A percentile compares a stretch with the other conserved stretches of the same genome.
Evolutionary conservation across 345 rosid species (phyloP).

Genomic region (Salix exigua): DNA sequence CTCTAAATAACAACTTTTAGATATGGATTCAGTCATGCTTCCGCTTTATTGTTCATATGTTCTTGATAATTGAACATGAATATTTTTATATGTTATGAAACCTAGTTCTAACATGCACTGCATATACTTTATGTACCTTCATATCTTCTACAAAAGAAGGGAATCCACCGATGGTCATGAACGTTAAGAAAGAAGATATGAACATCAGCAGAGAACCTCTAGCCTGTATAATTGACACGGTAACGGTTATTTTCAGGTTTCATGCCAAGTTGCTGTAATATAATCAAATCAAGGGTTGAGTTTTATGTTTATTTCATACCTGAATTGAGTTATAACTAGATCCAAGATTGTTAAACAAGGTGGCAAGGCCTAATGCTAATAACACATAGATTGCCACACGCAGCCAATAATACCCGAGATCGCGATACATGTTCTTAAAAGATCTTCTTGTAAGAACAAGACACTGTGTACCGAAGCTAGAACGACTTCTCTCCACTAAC

Average conservation of each 20-base stretch:
- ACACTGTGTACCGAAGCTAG: slow-evolving; percentile 40
- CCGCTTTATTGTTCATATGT: too few relatives aligned
- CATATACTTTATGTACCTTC: slow-evolving; percentile 31
- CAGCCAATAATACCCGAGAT: slow-evolving; percentile 66
- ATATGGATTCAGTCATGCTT: too few relatives aligned
- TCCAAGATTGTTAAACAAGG: slow-evolving; percentile 1
- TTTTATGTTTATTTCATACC: slow-evolving; percentile 6
- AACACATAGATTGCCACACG: slow-evolving; percentile 50
- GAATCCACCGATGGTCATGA: slow-evolving; percentile 52
- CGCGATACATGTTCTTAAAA: slow-evolving; percentile 55
- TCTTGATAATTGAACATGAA: too few relatives aligned
- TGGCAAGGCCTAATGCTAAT: slow-evolving; percentile 14
- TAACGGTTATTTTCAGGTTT: neutral
- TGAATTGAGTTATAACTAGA: slow-evolving; percentile 12
- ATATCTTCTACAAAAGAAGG: slow-evolving; percentile 62
- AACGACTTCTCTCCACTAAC: slow-evolving; percentile 25
- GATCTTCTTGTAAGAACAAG: slow-evolving; percentile 44
- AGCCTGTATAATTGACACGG: slow-evolving; percentile 24
- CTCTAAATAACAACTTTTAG: too few relatives aligned
- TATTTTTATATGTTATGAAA: too few relatives aligned
- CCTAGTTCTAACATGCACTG: too few relatives aligned
- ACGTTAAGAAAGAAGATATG: slow-evolving; percentile 43
- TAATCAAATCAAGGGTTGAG: neutral
- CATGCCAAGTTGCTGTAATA: neutral
- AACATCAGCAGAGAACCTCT: slow-evolving; percentile 46